These are phyloP conservation scores for Xylaria venustula DNA, from an alignment of 495 filamentous ascomycete genomes.

Conservation along the genomic window DNA sequence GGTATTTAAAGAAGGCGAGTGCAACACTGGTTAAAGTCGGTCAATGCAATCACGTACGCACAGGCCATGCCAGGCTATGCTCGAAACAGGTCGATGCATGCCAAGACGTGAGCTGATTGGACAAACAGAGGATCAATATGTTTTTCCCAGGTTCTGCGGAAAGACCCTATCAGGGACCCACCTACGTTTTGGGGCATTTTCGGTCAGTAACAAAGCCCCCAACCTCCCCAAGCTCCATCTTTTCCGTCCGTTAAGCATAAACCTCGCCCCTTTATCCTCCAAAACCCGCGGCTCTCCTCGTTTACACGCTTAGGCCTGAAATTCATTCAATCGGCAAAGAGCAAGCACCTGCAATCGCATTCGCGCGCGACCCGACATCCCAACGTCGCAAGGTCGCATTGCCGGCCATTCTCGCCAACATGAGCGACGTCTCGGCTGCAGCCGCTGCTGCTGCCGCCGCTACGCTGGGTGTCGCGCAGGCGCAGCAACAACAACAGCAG, in stretches of 20 bases:
- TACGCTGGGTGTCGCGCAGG: not conserved
- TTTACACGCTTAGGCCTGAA: slow-evolving; percentile 37
- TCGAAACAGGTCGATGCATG: slow-evolving; percentile 8
- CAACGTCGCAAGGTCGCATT: slow-evolving; percentile 2
- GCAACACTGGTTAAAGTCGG: slow-evolving; percentile 21
- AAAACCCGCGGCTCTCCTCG: slow-evolving; percentile 32
- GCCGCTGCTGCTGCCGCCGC: slow-evolving; percentile 20
- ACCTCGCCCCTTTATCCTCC: slow-evolving; percentile 33
- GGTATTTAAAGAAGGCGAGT: not conserved
- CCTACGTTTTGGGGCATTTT: slow-evolving; percentile 14
- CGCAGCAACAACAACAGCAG: not conserved
- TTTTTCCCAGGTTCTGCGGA: not conserved
- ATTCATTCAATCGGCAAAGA: slow-evolving; percentile 32
- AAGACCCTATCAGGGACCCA: not conserved
- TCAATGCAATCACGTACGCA: slow-evolving; percentile 30
- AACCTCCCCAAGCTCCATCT: slow-evolving; percentile 24
- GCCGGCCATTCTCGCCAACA: slow-evolving; percentile 8
- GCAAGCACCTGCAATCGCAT: slow-evolving; percentile 21
- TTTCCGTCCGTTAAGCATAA: slow-evolving; percentile 35
- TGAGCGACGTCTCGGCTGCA: slow-evolving; percentile 28
- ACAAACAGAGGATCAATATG: not conserved
- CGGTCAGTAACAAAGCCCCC: slow-evolving; percentile 18
- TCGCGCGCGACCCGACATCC: slow-evolving; percentile 8
- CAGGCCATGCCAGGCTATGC: slow-evolving; percentile 25
- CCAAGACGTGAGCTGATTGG: slow-evolving; percentile 1